phyloP scores from a whole-genome alignment of 129 eudicot genomes.

The Heracleum sosnowskyi region DNA sequence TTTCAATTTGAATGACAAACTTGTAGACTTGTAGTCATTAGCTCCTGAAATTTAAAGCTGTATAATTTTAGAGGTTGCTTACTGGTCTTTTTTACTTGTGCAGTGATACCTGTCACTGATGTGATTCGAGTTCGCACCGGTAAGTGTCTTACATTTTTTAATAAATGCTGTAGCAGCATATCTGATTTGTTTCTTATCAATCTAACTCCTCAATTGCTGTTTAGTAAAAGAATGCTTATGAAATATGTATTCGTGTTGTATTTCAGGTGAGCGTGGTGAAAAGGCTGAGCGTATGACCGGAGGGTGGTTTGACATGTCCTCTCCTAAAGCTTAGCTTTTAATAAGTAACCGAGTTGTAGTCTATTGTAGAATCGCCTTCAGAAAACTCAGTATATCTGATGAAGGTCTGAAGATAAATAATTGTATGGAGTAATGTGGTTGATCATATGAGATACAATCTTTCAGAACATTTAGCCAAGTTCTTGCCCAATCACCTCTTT shows the following conservation, averaged over 20 bases:
- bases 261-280: slow-evolving; percentile 55
- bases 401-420: neutral
- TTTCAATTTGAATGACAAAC: neutral
- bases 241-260: neutral
- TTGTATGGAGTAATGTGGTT: slow-evolving; percentile 3
- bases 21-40: neutral
- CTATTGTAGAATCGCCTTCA: neutral
- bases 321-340: slow-evolving; percentile 13
- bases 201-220: neutral
- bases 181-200: neutral
- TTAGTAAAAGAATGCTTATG: neutral
- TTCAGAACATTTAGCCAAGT: neutral
- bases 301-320: slow-evolving; percentile 47
- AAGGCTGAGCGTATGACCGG: slow-evolving; percentile 62
- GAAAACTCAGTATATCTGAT: neutral
- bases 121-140: slow-evolving; percentile 65
- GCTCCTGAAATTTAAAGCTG: neutral
- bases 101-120: slow-evolving; percentile 62
- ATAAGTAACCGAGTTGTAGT: neutral
- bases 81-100: slow-evolving; percentile 14
- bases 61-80: neutral
- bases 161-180: neutral
- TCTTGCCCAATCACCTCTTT: neutral
- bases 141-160: neutral
- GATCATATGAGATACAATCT: neutral